Evolutionary conservation across 2,329 filamentous ascomycete genomes (phyloP), one percentile per base, ranked within the genome.

Genomic region (Diplodia scrobiculata): DNA sequence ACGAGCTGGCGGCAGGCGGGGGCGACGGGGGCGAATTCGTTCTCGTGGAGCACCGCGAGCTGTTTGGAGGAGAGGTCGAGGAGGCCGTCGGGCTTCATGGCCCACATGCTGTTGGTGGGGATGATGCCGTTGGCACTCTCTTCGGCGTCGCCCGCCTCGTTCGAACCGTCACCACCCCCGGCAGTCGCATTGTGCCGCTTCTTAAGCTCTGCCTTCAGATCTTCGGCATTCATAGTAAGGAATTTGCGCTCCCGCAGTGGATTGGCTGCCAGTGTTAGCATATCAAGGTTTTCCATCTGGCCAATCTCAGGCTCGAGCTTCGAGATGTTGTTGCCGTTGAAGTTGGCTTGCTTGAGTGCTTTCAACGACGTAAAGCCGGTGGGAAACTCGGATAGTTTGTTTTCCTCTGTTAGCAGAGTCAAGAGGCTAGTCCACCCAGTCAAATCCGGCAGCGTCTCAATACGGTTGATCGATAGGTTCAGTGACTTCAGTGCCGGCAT

Each of bases 191-290:
- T 85, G 68, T 93, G 79, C 29, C 91, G 86, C 41, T 84, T 84
- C 21, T 85, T 84, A 51, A 97, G 79, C 51, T 88, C 86, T 50
- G 86, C 84, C 77, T 96, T 97, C 68, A 98, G 81, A 64, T 95
- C 90, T 14, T 92, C 90, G 0, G 91, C 92, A 25, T 85, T 84
- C 79, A 96, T 91, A 0, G 86, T 89, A 14, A 93, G 82, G 70
- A 95, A 92, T 74, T 92, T 97, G 74, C 90, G 92, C 74, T 97
- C 92, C 14, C 91, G 85, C 14, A 99, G 80, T 0, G 95, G 95
- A 72, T 99, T 99, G n/a, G 92, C 92, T 51, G 88, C 88, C 36
- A 99, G 82, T 4, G 89, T 87, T 50, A 98, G 84, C 74, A 88
- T 88, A 21, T 87, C 84, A 10, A 99, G 80, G 52, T 79, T 87